Evolutionary conservation across 106 monocot genomes (phyloP), one percentile per base, ranked within the genome.

Genomic region (Dactylorhiza incarnata): DNA sequence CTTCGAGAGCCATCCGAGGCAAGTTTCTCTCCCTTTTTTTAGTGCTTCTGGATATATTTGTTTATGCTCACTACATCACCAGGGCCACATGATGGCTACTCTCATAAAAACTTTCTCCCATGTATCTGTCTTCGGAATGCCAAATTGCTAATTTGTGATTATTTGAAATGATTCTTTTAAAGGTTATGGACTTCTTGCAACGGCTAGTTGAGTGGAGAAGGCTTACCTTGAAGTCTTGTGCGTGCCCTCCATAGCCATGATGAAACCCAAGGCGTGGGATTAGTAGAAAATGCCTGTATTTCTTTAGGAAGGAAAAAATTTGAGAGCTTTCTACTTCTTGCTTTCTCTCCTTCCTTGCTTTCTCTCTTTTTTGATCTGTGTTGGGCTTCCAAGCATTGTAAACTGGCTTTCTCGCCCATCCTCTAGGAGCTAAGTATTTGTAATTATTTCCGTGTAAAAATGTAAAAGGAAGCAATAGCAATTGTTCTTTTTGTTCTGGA

Each of bases 1-100:
- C 86, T 94, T 5, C 83, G 78, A 55, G 93, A 93, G 52, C 93
- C 93, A 45, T 58, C 84, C 7, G 93, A 93, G 93, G 93, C 77
- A 82, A 81, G 73, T 62, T 72, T 53, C 20, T 14, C 29, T 45
- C 16, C 10, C 17, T 5, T 22, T 66, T 65, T 76, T 47, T 48
- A 44, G 48, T 76, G 47, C 48, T 65, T 63, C 8, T 7, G 65
- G 65, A 76, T 76, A 76, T 48, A 63, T 61, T 76, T 46, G 66
- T 37, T 24, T 37, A 56, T 51, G 71, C 55, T 56, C 71, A 50
- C n/a, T 67, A 14, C 54, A 72, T 55, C 37, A 68, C 5, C 5
- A 45, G 78, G 78, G 56, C 56, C 71, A 72, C 56, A 17, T 76
- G 76, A 76, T 45, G 59, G 16, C 5, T 9, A 75, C 55, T 56